phyloP scores from a whole-genome alignment of 345 rosid genomes.

The Noccaea caerulescens region DNA sequence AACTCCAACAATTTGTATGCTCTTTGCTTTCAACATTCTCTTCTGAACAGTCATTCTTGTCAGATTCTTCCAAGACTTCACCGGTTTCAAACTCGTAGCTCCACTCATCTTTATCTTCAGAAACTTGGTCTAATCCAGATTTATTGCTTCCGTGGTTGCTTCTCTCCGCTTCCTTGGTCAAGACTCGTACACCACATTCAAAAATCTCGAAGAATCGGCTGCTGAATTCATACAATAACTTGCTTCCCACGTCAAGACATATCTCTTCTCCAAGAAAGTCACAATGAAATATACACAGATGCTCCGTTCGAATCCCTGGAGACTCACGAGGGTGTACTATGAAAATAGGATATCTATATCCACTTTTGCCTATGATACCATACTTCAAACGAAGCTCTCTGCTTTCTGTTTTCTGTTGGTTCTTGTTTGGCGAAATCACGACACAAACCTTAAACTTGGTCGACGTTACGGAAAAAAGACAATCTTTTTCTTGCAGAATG shows the following conservation, averaged over 20 bases:
- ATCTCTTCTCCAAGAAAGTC: background rate
- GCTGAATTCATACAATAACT: no score
- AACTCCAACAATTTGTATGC: slow-evolving; percentile 4
- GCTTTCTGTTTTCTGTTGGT: background rate
- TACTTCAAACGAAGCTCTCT: no score
- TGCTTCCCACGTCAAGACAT: background rate
- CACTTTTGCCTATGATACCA: no score
- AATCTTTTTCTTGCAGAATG: background rate
- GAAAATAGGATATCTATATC: no score
- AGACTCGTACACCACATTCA: background rate
- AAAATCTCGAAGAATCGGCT: background rate
- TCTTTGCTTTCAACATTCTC: background rate
- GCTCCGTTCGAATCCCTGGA: background rate
- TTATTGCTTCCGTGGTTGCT: background rate
- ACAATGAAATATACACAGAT: background rate
- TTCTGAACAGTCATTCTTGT: slow-evolving; percentile 7
- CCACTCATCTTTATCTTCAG: background rate
- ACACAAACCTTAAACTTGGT: background rate
- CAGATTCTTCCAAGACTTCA: background rate
- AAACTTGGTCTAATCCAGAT: slow-evolving; percentile 13
- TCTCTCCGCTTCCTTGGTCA: background rate
- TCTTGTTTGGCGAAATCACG: background rate
- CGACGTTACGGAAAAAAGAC: background rate
- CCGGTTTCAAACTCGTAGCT: background rate
- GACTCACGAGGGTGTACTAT: no score